These are phyloP conservation scores for Anacardium occidentale DNA, from an alignment of 345 rosid species.

Conservation along the genomic window DNA sequence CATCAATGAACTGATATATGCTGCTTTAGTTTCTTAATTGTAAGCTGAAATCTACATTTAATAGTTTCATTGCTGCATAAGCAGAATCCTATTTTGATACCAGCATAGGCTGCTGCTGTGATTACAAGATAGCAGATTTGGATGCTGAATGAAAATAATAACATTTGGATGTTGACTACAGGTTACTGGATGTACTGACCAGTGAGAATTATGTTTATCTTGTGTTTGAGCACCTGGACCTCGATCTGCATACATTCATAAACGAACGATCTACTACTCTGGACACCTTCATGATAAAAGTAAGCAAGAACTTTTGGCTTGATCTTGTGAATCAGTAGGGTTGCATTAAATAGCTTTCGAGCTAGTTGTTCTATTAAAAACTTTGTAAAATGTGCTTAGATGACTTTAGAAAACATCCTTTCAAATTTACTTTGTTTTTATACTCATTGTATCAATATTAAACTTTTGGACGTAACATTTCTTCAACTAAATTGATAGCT, in stretches of 20 bases:
- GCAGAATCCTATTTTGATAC: neutral
- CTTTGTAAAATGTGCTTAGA: neutral
- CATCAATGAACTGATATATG: neutral
- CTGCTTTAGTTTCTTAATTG: neutral
- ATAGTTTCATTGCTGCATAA: neutral
- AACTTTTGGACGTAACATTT: neutral
- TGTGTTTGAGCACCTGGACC: conserved; percentile 14
- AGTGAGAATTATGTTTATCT: neutral
- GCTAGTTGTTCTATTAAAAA: neutral
- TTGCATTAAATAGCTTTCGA: neutral
- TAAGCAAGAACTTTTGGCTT: neutral
- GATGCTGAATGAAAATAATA: neutral
- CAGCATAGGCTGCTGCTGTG: neutral
- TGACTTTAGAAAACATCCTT: neutral
- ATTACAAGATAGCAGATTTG: neutral
- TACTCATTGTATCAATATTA: no score
- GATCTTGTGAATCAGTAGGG: neutral
- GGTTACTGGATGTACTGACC: conserved; percentile 10
- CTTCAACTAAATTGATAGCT: neutral
- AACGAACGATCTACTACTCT: neutral
- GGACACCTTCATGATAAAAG: neutral
- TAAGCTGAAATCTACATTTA: neutral
- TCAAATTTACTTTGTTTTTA: neutral
- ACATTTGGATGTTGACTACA: conserved; percentile 6
- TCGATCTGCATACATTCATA: neutral